Evolutionary conservation across 2,329 filamentous ascomycete species (phyloP), one percentile per base, ranked within the genome.

Genomic region (Colletotrichum sp.): DNA sequence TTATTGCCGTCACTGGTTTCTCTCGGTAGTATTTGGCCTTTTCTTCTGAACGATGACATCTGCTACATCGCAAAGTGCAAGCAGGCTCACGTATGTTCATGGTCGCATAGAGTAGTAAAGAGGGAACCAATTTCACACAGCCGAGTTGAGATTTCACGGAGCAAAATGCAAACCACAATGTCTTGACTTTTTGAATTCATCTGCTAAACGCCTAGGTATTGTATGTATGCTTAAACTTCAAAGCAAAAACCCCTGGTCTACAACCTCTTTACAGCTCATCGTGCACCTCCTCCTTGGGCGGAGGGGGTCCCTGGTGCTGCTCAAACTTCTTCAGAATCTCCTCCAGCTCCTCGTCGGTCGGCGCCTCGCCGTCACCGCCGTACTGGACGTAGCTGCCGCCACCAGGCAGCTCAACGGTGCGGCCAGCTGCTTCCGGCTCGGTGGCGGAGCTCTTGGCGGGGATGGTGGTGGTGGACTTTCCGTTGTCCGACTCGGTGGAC

Each of bases 321-420:
- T 82, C 81, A 26, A 83, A 79, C 78, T 84, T 82, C 72, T 83
- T 82, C 69, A 85, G 77, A 69, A 92, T 89, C 79, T 89, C 88
- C 80, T 92, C 87, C 72, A 91, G 87, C 80, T 89, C 84, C 79
- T 89, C 88, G 55, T 86, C 83, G 44, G 83, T 86, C 26, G 85
- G 88, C 82, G 39, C 62, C 74, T 77, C 74, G n/a, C 66, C 77
- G 28, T 75, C 77, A 67, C 77, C 78, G 26, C 77, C 76, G 21
- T 78, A 77, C n/a, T 79, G 76, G 55, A 86, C 79, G 70, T 82
- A 83, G 70, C 80, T 81, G 21, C 83, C 82, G 63, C 83, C 79
- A 49, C 83, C 81, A 52, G 84, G 84, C 30, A 87, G 79, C 79
- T 90, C 86, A 72, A 88, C 79, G 9, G 87, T 88, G 79, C 84